Base-by-base conservation (phyloP, 352 stramenopile genomes). In the Phytophthora multivora region DNA sequence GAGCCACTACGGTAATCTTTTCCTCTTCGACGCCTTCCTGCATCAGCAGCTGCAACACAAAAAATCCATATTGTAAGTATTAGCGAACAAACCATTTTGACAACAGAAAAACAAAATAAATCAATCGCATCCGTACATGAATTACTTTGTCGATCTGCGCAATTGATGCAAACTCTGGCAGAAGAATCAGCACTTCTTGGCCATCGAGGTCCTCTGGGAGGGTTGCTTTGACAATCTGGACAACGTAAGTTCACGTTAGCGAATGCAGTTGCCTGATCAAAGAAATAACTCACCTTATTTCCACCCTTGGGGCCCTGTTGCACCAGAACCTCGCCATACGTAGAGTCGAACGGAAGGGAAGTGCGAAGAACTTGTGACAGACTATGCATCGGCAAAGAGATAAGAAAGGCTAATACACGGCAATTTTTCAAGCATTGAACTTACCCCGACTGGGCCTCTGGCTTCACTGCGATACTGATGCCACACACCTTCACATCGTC, bases 401-500 rank as follows among this genome's bases (percentile, higher is more conserved):
- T 54, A 42, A 54, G 33, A 51, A 43, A 25, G 8, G 11, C 21
- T 30, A 21, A 40, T 13, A 30, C 45, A 2, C n/a, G 9, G 2
- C 21, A 47, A 25, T 3, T 23, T 1, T 2, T 23, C 4, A 21
- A 39, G 21, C 7, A 38, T 18, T 35, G 5, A 47, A 50, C 65
- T n/a, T 39, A 86, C 72, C 71, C 69, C 51, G 76, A 75, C 36
- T 91, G 74, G 9, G 83, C 71, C 18, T 88, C 77, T 3, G 68
- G 53, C 10, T 80, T 78, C 8, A 70, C 63, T 5, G 72, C 68
- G 25, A 95, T 69, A 38, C 72, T 86, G 42, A 95, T 77, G 13
- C 83, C 86, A 48, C 71, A 90, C 47, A 95, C 75, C 61, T 90
- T 91, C 30, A 93, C 80, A 23, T 84, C 76, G 21, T 94, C 80